Evolutionary conservation across 768 basidiomycete species (phyloP).

Genomic region (Boletus insuetus): DNA sequence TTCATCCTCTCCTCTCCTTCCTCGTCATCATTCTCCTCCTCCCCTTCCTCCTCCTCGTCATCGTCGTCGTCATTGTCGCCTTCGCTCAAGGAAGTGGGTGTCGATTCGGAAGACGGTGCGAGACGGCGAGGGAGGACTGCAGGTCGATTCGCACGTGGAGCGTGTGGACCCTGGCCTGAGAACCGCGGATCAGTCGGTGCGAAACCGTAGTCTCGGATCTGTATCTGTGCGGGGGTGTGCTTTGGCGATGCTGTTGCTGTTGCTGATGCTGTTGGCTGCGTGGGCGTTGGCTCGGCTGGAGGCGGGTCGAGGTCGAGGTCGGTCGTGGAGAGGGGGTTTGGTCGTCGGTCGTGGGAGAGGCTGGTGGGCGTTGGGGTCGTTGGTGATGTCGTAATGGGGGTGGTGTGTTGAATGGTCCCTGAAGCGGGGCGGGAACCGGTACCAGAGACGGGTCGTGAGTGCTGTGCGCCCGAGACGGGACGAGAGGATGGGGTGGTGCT

Average conservation of each 20-base stretch:
- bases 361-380: not conserved
- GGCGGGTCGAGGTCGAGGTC: not conserved
- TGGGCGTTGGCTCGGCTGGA: not conserved
- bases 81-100: not conserved
- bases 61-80: conserved; percentile 8
- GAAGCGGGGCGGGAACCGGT: not conserved
- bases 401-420: not conserved
- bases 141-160: conserved; percentile 39
- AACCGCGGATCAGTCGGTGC: conserved; percentile 42
- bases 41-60: conserved; percentile 9
- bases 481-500: conserved; percentile 17
- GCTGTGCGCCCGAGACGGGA: conserved; percentile 9
- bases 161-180: conserved; percentile 39
- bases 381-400: not conserved
- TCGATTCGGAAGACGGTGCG: conserved; percentile 18
- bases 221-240: conserved; percentile 25
- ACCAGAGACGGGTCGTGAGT: conserved; percentile 13
- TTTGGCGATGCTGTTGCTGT: not conserved
- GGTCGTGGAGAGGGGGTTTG: not conserved
- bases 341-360: not conserved
- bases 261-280: not conserved
- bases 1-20: conserved; percentile 2
- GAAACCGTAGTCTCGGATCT: conserved; percentile 53
- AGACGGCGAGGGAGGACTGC: conserved; percentile 29
- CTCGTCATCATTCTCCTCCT: conserved; percentile 6